Conservation (phyloP, 208 protist species). For the Trypanosoma conorhini region DNA sequence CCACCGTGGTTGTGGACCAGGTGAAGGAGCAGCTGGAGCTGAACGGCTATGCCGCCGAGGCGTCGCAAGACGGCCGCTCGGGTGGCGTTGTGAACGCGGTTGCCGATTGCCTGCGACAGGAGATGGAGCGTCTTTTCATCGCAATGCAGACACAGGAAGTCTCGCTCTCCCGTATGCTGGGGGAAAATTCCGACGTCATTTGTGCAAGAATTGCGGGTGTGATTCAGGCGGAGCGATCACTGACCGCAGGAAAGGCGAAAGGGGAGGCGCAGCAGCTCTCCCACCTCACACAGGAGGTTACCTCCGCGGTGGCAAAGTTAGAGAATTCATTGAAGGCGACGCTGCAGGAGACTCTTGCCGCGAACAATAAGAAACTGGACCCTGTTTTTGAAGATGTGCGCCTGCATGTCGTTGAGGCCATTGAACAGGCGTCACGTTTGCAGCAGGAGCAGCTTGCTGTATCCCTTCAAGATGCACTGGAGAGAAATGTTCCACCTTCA, state of each 20-base stretch:
- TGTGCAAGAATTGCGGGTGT: slow-evolving; percentile 21
- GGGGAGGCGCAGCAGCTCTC: slow-evolving; percentile 1
- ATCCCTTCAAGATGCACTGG: slow-evolving; percentile 40
- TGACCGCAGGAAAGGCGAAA: not conserved
- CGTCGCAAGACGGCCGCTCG: slow-evolving; percentile 18
- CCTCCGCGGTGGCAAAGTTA: slow-evolving; percentile 13
- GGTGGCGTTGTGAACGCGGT: slow-evolving; percentile 24
- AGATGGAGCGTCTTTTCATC: slow-evolving; percentile 25
- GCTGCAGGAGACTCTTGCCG: slow-evolving; percentile 5
- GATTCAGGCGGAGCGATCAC: slow-evolving; percentile 11
- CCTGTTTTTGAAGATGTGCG: slow-evolving; percentile 23
- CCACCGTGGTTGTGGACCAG: slow-evolving; percentile 45
- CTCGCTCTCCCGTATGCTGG: slow-evolving; percentile 23
- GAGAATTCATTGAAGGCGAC: slow-evolving; percentile 17
- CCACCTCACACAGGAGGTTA: slow-evolving; percentile 7
- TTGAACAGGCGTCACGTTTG: slow-evolving; percentile 43
- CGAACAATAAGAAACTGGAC: not conserved
- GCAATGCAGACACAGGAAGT: slow-evolving; percentile 23
- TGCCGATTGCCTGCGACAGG: slow-evolving; percentile 15
- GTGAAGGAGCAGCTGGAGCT: slow-evolving; percentile 28
- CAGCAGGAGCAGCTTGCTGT: slow-evolving; percentile 56
- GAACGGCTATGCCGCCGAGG: slow-evolving; percentile 16
- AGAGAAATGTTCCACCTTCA: not conserved
- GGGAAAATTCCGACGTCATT: slow-evolving; percentile 26
- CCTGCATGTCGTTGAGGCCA: slow-evolving; percentile 41